Base-by-base conservation (phyloP, 495 filamentous ascomycete species). In the Podospora pseudopauciseta region DNA sequence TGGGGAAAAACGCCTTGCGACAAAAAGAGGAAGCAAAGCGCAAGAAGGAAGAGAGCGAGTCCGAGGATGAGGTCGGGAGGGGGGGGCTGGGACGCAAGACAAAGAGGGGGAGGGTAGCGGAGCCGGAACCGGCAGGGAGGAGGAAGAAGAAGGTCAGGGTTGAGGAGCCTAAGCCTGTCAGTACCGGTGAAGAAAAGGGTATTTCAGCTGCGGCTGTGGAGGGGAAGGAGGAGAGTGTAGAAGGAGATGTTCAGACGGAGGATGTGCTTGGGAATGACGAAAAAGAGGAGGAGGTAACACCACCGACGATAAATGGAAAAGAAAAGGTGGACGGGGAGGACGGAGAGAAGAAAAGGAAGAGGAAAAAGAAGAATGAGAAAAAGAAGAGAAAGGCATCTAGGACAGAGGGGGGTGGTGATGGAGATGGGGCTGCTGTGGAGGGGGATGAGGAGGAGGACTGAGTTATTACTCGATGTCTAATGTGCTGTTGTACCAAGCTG, bases 301-400 rank as follows among this genome's bases (percentile, higher is more conserved):
- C 39, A 49, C 39, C 39, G 9, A 49, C 39, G 39, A 49, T 32
- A 19, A 6, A 20, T 7, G 55, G 55, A 18, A n/a, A 58, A 13
- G 7, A 19, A 11, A 58, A 58, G 4, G 55, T 9, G 4, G 18
- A 26, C n/a, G 23, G 55, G 18, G 18, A 58, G 18, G 55, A 9
- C 6, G 19, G 0, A 26, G 6, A 26, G 18, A 58, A 58, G 55
- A 58, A n/a, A 26, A 58, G 23, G 55, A 58, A 58, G 19, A 58
- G n/a, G n/a, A 58, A 58, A n/a, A 58, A 58, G 55, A 58, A 58
- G n/a, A 58, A 18, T 26, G 5, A 58, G 55, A 58, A 26, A 11
- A 58, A 58, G 55, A 18, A 7, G n/a, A 58, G 18, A 18, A 18
- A 7, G n/a, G 55, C n/a, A 4, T 19, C 55, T 58, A n/a, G 4